Evolutionary conservation across 2,329 filamentous ascomycete genomes (phyloP), one percentile per base, ranked within the genome.

Genomic region (Pseudocercospora cruenta): DNA sequence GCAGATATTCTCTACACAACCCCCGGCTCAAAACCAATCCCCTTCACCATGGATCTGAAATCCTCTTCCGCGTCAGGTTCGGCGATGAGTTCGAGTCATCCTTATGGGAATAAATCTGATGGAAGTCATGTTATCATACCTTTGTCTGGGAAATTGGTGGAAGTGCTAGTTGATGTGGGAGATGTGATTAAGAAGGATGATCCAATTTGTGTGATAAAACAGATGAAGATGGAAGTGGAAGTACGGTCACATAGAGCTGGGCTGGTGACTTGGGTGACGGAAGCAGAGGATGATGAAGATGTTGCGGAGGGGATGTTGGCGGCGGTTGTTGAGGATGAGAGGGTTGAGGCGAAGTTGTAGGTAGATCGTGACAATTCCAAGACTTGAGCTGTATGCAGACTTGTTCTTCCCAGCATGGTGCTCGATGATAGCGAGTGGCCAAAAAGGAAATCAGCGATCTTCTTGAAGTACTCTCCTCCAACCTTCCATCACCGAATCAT

Each of bases 181-280:
- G 84, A 87, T 65, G 69, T 74, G 6, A 77, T 87, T 0, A 74
- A 74, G 21, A 78, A 83, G 66, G 85, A 86, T 1, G 83, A 88
- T 45, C 77, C 84, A 0, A 78, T 90, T 69, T 85, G 80, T 7
- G 86, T 90, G 19, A 83, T 90, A 21, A 85, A 86, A 75, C 87
- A 90, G 76, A 89, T 89, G 87, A 90, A 90, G 76, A 90, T 90
- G 87, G 88, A 90, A 69, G 76, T 90, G n/a, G 88, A 90, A 71
- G 83, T 90, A 2, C 76, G 88, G 22, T 81, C 80, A 62, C 78
- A 80, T 16, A 79, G 79, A 4, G 78, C 79, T 0, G 87, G 87
- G 0, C 74, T 72, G 1, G 80, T 86, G 4, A 77, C 73, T 1
- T 88, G 85, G 83, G 80, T 84, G 0, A 79, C 81, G 57, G 84